These are phyloP conservation scores for Talaromyces sp. DNA, from an alignment of 2,329 filamentous ascomycete genomes.

Conservation along the genomic window DNA sequence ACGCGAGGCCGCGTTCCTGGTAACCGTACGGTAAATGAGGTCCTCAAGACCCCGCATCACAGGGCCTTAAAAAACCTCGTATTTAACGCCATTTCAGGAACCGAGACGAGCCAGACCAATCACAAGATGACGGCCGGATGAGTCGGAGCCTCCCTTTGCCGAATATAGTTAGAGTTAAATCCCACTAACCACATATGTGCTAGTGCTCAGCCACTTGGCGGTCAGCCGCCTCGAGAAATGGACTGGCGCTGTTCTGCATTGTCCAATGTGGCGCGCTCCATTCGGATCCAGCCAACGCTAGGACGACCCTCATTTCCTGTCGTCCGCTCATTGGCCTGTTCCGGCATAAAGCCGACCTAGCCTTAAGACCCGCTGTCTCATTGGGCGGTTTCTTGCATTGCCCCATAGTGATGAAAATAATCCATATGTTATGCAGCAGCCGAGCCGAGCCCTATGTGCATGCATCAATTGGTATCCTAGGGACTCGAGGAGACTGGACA, in stretches of 20 bases:
- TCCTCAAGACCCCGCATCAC: not conserved
- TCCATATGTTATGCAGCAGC: not conserved
- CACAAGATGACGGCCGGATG: not conserved
- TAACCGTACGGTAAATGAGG: slow-evolving; percentile 15
- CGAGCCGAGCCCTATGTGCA: too few species aligned
- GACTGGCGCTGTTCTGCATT: not conserved
- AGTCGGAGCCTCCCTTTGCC: slow-evolving; percentile 1
- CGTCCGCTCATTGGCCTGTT: too few species aligned
- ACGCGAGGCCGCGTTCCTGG: slow-evolving; percentile 18
- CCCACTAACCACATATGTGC: not conserved
- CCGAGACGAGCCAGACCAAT: slow-evolving; percentile 9
- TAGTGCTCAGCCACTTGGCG: not conserved
- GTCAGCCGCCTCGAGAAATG: not conserved
- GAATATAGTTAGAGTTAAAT: not conserved
- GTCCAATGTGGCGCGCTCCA: not conserved
- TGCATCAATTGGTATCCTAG: too few species aligned
- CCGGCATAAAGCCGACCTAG: too few species aligned
- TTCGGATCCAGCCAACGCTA: too few species aligned
- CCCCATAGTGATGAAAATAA: not conserved
- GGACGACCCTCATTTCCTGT: not conserved
- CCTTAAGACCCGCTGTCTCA: too few species aligned
- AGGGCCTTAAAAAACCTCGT: not conserved
- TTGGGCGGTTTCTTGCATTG: too few species aligned
- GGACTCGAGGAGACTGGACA: not conserved
- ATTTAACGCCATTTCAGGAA: not conserved